Percentiles rank a stretch among this genome's conserved stretches.
phyloP scores from a whole-genome alignment of 1,284 basidiomycete genomes.

The Neotropicomus parvogracilis region DNA sequence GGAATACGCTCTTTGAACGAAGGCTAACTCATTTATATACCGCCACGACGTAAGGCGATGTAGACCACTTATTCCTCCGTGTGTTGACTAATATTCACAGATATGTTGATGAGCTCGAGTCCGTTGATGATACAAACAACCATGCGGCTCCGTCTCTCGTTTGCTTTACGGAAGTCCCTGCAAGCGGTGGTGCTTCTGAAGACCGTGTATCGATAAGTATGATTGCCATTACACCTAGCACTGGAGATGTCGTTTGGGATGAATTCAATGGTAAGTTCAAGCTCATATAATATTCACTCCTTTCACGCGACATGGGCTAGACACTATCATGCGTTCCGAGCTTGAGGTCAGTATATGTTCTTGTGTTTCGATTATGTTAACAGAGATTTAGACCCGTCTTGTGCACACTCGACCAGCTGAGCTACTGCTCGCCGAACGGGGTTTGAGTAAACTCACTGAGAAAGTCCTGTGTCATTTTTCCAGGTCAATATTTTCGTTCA shows the following conservation, averaged over 20 bases:
- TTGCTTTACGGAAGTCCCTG: conserved; percentile 67
- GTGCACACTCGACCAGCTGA: conserved; percentile 84
- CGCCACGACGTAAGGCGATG: conserved; percentile 69
- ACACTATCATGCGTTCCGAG: conserved; percentile 81
- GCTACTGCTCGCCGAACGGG: conserved; percentile 61
- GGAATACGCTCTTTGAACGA: conserved; percentile 79
- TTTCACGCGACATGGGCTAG: conserved; percentile 37
- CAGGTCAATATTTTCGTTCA: conserved; percentile 40
- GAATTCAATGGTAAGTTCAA: conserved; percentile 68
- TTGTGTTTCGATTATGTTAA: conserved; percentile 5
- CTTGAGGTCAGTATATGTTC: conserved; percentile 56
- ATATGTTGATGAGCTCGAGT: conserved; percentile 71
- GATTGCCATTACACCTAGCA: conserved; percentile 80
- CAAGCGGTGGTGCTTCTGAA: conserved; percentile 42
- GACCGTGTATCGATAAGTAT: conserved; percentile 68
- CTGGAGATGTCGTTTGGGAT: conserved; percentile 91
- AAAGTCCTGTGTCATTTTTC: conserved; percentile 75
- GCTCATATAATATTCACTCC: conserved; percentile 1
- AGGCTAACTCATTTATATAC: conserved; percentile 83
- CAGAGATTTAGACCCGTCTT: conserved; percentile 62
- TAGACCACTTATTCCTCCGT: neutral
- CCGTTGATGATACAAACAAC: conserved; percentile 60
- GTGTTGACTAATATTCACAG: conserved; percentile 36
- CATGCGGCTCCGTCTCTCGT: conserved; percentile 58
- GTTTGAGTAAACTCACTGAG: conserved; percentile 70